phyloP scores from a whole-genome alignment of 805 yeast species.

The Saccharomycopsis sp. region DNA sequence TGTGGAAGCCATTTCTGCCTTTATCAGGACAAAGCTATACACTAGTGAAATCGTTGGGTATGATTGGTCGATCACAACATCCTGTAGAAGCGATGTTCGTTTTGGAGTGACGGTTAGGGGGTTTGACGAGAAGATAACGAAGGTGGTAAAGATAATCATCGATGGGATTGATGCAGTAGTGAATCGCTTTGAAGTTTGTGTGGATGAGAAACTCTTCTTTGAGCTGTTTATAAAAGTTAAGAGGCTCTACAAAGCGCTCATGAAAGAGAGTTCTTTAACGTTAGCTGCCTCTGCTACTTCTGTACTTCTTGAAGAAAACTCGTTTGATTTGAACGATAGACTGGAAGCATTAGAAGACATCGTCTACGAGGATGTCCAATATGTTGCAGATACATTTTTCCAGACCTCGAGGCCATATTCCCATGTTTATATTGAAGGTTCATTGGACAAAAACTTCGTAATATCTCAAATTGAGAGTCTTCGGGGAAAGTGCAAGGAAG shows the following conservation, averaged over 20 bases:
- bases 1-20: conserved; percentile 38
- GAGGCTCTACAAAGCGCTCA: conserved; percentile 39
- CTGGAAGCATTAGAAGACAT: conserved; percentile 48
- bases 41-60: conserved; percentile 49
- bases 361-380: conserved; percentile 31
- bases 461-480: conserved; percentile 27
- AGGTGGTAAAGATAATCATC: conserved; percentile 32
- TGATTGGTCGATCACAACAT: conserved; percentile 50
- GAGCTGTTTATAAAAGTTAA: conserved; percentile 32
- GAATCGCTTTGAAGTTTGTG: conserved; percentile 4
- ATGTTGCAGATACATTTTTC: conserved; percentile 28
- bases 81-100: conserved; percentile 47
- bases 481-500: conserved; percentile 4
- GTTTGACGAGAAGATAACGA: conserved; percentile 33
- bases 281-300: conserved; percentile 44
- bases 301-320: conserved; percentile 47
- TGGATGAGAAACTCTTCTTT: conserved; percentile 3
- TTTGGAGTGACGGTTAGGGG: conserved; percentile 51
- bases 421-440: not conserved
- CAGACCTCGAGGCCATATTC: conserved; percentile 23
- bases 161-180: conserved; percentile 28
- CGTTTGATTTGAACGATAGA: conserved; percentile 50
- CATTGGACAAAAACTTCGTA: conserved; percentile 20
- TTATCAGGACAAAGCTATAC: conserved; percentile 39
- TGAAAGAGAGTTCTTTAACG: conserved; percentile 38